These are phyloP conservation scores for Rhipidocladum racemiflorum DNA, from an alignment of 176 grass and related monocot genomes.

Conservation along the genomic window DNA sequence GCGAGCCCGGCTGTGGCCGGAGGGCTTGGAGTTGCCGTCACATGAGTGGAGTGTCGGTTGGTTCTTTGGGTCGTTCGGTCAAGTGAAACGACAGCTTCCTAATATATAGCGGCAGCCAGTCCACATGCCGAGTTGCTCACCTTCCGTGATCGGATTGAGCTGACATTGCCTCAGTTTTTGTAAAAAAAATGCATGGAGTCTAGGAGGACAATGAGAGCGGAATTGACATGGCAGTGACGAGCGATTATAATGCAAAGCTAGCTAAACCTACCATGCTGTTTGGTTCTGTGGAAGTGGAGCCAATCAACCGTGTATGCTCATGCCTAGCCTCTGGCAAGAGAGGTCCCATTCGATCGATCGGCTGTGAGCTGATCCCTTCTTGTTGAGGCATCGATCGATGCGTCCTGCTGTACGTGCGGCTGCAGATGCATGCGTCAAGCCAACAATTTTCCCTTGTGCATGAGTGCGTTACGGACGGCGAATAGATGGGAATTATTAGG, in stretches of 20 bases:
- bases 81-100: conserved; percentile 7
- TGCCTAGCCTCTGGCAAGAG: background rate
- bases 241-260: background rate
- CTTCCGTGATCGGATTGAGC: conserved; percentile 2
- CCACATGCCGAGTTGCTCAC: background rate
- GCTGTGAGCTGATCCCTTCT: background rate
- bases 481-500: background rate
- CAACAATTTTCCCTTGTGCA: background rate
- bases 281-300: background rate
- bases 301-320: background rate
- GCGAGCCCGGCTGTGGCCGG: no score
- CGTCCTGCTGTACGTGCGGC: background rate
- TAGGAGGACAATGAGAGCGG: conserved; percentile 13
- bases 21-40: background rate
- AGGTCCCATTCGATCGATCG: background rate
- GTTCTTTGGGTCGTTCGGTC: background rate
- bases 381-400: background rate
- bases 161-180: background rate
- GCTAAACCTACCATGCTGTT: background rate
- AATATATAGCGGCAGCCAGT: background rate
- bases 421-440: background rate
- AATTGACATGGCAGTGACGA: background rate
- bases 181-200: conserved; percentile 23
- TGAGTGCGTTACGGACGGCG: background rate
- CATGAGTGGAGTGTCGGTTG: background rate